Base-by-base conservation (phyloP, 768 basidiomycete species). In the Boletellus ananiceps region DNA sequence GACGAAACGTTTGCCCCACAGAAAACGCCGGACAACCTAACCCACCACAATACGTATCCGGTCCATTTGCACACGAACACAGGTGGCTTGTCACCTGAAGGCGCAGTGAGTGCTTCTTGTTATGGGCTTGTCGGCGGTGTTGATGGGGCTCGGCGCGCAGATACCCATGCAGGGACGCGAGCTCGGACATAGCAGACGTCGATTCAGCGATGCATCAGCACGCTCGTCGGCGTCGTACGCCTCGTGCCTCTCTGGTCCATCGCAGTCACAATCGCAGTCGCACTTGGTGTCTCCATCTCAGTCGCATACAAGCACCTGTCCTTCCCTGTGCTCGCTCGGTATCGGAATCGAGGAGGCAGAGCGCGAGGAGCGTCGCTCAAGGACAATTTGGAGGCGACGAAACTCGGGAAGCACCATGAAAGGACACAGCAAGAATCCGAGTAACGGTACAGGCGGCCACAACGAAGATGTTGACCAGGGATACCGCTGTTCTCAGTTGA, bases 301-400 rank as follows among this genome's bases (percentile, higher is more conserved):
- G 13, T 61, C 55, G 9, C 37, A 62, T 9, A 36, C 49, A 13
- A 56, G 49, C 8, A 52, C 58, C 2, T 53, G 32, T n/a, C 53
- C 54, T 33, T 62, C 62, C 3, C 25, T 62, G 34, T 27, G 15
- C n/a, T 59, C 57, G 2, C 50, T 63, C 1, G 62, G 62, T 1
- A 50, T 63, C 13, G 61, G 60, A 8, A 51, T 64, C 4, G 62
- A 62, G 32, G 63, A 57, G 16, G 43, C 43, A 7, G 62, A 63
- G 33, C 59, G 62, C 15, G 59, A 61, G 37, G 49, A 42, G 9
- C 52, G 49, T 23, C 59, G 57, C 25, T 56, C 57, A 13, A 63
- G 47, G 18, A 40, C 52, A 4, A 57, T 62, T 46, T 63, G 59
- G 56, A 36, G 44, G 6, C 54, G 54, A 16, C 52, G 46, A 18